phyloP scores from a whole-genome alignment of 2,329 filamentous ascomycete species.

The Clarireedia homoeocarpa region DNA sequence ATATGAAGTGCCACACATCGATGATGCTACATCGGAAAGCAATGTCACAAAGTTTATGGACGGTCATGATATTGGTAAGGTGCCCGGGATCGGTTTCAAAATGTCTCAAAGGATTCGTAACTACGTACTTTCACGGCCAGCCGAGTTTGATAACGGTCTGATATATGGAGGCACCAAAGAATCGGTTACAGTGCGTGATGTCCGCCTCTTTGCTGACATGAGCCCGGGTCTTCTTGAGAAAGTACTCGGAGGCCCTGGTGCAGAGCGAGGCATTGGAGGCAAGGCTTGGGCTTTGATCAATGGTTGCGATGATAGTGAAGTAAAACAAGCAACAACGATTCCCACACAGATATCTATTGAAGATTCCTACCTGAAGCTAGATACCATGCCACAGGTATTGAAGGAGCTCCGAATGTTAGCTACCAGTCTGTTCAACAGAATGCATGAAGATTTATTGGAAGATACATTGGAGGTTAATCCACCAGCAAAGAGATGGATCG shows the following conservation, averaged over 20 bases:
- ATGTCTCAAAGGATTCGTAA: conserved; percentile 60
- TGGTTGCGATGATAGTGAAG: conserved; percentile 68
- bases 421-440: conserved; percentile 63
- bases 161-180: conserved; percentile 44
- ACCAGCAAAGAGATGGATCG: conserved; percentile 53
- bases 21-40: conserved; percentile 31
- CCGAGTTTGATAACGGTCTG: conserved; percentile 36
- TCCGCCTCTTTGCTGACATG: conserved; percentile 56
- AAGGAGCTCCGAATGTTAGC: conserved; percentile 63
- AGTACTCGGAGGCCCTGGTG: conserved; percentile 62
- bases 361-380: conserved; percentile 74
- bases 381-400: conserved; percentile 53
- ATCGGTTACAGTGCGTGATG: conserved; percentile 55
- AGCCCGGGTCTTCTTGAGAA: conserved; percentile 57
- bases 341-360: conserved; percentile 92
- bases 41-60: conserved; percentile 67
- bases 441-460: conserved; percentile 68
- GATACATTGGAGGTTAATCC: conserved; percentile 18
- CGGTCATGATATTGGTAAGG: conserved; percentile 63
- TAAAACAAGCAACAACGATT: conserved; percentile 61
- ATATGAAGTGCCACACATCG: conserved; percentile 30
- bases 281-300: conserved; percentile 74
- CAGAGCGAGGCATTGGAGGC: conserved; percentile 61
- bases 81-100: conserved; percentile 82
- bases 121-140: conserved; percentile 41